Evolutionary conservation across 1,284 basidiomycete species (phyloP).

Genomic region (Ustilago vetiveriae): DNA sequence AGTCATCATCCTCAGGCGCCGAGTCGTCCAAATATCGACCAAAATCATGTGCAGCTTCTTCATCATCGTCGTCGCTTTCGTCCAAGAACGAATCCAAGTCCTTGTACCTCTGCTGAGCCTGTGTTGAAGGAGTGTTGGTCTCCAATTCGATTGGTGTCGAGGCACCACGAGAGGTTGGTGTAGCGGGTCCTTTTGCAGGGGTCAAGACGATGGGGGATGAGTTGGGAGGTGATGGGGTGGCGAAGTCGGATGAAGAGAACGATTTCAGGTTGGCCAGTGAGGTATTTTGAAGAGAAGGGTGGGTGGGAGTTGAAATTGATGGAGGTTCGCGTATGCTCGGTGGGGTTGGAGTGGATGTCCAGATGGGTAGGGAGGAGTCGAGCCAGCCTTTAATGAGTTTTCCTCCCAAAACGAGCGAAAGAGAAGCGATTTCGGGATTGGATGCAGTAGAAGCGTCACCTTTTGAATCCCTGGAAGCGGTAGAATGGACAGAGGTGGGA

Average conservation of each 20-base stretch:
- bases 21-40: conserved; percentile 35
- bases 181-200: conserved; percentile 7
- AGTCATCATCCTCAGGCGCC: conserved; percentile 58
- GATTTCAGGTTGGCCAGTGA: conserved; percentile 36
- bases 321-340: conserved; percentile 30
- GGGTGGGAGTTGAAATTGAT: conserved; percentile 5
- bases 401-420: conserved; percentile 40
- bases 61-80: conserved; percentile 54
- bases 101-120: conserved; percentile 46
- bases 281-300: conserved; percentile 16
- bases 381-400: conserved; percentile 52
- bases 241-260: conserved; percentile 35
- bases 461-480: too few species aligned
- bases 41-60: conserved; percentile 2
- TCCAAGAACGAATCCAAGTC: conserved; percentile 63
- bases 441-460: background rate
- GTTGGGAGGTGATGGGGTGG: conserved; percentile 1
- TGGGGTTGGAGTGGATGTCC: conserved; percentile 32
- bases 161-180: conserved; percentile 9
- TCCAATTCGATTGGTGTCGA: conserved; percentile 40
- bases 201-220: conserved; percentile 18
- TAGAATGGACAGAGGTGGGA: too few species aligned
- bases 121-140: conserved; percentile 4
- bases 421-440: conserved; percentile 25
- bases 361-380: conserved; percentile 29